Base-by-base conservation (phyloP, 2,329 filamentous ascomycete genomes). In the Trichoderma koningiopsis region DNA sequence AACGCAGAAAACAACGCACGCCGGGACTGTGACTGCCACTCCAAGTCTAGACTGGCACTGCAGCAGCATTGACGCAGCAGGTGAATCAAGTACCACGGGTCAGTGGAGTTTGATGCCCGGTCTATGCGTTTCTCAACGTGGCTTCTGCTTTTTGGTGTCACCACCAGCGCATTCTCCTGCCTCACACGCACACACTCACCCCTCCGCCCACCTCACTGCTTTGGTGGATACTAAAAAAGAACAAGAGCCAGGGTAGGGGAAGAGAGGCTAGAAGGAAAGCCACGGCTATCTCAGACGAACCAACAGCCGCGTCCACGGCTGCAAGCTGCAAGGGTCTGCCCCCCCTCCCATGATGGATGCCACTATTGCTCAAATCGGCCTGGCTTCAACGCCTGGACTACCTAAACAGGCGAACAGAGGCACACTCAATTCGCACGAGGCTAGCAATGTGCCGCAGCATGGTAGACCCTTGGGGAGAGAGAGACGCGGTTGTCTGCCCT, bases 321-420 rank as follows among this genome's bases (percentile, higher is more conserved):
- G 22, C 61, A 52, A 24, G 27, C 57, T 61, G 29, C 66, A 61
- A 47, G 66, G 58, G 47, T 68, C 58, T 47, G 31, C 4, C 35
- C 33, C 43, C 33, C 35, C 33, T 33, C 33, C 31, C 47, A 47
- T 59, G 31, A 31, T 22, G 61, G 61, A 53, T 37, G 61, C 40
- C 40, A 43, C 61, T 29, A 43, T 56, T 47, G n/a, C 68, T 69
- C 29, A 64, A 59, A 64, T 24, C 35, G 60, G 68, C 14, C 60
- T 64, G 29, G 35, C 40, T 31, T 67, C 37, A 55, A 53, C 56
- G 43, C 33, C 65, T 58, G 43, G 55, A 58, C 61, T 67, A 49
- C 68, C 62, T 58, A 70, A 66, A 70, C 33, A 53, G 62, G 68
- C 68, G 62, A 59, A 67, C 63, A 67, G 58, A 68, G 63, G 62